These are phyloP conservation scores for Apiotrichum porosum DNA, from an alignment of 1,284 basidiomycete genomes.

Conservation along the genomic window DNA sequence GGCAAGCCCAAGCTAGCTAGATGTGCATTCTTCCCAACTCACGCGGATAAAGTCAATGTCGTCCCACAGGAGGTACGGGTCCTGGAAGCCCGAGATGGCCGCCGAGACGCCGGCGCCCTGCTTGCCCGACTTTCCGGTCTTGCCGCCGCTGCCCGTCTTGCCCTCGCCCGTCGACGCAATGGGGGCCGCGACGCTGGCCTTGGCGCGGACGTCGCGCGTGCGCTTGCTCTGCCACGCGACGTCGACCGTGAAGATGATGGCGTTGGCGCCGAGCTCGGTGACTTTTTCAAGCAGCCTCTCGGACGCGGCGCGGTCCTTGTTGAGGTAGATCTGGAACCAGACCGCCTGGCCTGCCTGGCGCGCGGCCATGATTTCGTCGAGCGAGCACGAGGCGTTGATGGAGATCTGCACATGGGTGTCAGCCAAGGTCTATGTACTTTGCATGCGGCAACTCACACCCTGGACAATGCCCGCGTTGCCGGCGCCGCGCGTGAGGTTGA, in stretches of 20 bases:
- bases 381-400: constrained; percentile 49
- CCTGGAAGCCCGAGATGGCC: constrained; percentile 53
- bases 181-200: constrained; percentile 23
- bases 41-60: constrained; percentile 48
- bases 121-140: not conserved
- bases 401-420: constrained; percentile 30
- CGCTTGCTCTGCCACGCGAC: constrained; percentile 80
- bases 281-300: constrained; percentile 52
- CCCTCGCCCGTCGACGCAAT: not conserved
- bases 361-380: constrained; percentile 54
- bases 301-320: constrained; percentile 52
- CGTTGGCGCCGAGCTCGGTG: constrained; percentile 51
- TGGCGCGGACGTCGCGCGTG: constrained; percentile 63
- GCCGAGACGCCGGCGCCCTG: constrained; percentile 38
- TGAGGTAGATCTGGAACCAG: constrained; percentile 54
- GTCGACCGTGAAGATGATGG: constrained; percentile 90
- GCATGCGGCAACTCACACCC: constrained; percentile 54
- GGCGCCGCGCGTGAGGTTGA: constrained; percentile 72
- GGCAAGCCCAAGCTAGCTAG: not conserved
- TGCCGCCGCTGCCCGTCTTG: not conserved
- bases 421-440: constrained; percentile 40
- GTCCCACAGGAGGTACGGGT: constrained; percentile 49
- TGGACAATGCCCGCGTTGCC: constrained; percentile 69
- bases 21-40: constrained; percentile 15
- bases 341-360: constrained; percentile 47